A percentile compares a stretch with the other conserved stretches of the same genome.
These are phyloP conservation scores for Steccherinum ochraceum DNA, from an alignment of 768 basidiomycete genomes.

Conservation along the genomic window DNA sequence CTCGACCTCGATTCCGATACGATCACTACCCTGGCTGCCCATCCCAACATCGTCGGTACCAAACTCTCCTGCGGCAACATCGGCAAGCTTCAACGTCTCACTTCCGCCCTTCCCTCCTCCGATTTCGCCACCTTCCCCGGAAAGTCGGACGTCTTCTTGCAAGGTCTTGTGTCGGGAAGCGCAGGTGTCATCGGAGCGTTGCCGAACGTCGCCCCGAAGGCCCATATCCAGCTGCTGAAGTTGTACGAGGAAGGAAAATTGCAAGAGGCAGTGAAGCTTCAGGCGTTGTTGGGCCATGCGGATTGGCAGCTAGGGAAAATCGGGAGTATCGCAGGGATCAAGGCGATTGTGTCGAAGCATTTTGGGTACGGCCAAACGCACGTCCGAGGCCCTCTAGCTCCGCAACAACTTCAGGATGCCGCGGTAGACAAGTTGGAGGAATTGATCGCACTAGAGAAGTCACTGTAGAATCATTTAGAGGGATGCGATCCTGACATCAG, in stretches of 20 bases:
- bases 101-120: conserved; percentile 44
- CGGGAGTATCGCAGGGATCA: conserved; percentile 64
- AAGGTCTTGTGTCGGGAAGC: conserved; percentile 35
- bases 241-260: conserved; percentile 47
- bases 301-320: conserved; percentile 60
- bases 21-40: conserved; percentile 58
- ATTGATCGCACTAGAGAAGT: conserved; percentile 25
- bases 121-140: conserved; percentile 74
- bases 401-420: conserved; percentile 12
- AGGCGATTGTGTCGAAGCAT: conserved; percentile 52
- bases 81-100: conserved; percentile 75
- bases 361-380: conserved; percentile 55
- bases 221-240: conserved; percentile 44
- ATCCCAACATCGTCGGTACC: conserved; percentile 82
- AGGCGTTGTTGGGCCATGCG: conserved; percentile 55
- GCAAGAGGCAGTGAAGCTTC: conserved; percentile 54
- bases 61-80: conserved; percentile 84
- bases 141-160: conserved; percentile 57
- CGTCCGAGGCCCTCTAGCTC: conserved; percentile 22
- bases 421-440: conserved; percentile 19
- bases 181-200: conserved; percentile 39
- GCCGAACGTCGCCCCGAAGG: conserved; percentile 40
- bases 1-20: conserved; percentile 81
- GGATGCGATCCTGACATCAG: neutral
- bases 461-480: conserved; percentile 8